Conservation (phyloP, 2,329 filamentous ascomycete genomes). For the Fusarium pseudonygamai region DNA sequence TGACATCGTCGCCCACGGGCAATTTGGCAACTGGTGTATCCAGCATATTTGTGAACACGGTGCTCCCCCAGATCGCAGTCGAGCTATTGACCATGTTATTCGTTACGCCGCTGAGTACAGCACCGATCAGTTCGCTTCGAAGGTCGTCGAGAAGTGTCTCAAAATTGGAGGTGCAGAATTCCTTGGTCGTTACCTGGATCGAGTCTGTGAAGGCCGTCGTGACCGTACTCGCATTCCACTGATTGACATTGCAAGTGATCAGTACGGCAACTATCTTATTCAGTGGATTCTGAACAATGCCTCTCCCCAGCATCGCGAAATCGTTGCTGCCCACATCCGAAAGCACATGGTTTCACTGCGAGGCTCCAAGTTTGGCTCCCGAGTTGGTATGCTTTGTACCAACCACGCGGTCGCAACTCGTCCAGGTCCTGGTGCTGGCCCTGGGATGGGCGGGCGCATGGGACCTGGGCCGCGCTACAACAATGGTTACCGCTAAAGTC, state of each 20-base stretch:
- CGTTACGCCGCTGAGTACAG: slow-evolving; percentile 95
- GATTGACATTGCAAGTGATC: slow-evolving; percentile 97
- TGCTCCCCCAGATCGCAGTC: slow-evolving; percentile 86
- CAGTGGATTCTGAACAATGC: slow-evolving; percentile 96
- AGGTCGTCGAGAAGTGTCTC: slow-evolving; percentile 98
- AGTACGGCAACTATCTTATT: slow-evolving; percentile 98
- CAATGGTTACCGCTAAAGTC: slow-evolving; percentile 63
- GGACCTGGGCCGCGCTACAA: slow-evolving; percentile 68
- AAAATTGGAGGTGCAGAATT: slow-evolving; percentile 96
- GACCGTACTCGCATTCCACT: slow-evolving; percentile 95
- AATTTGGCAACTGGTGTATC: slow-evolving; percentile 99
- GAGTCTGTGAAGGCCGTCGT: slow-evolving; percentile 88
- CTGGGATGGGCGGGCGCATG: slow-evolving; percentile 67
- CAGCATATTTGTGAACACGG: slow-evolving; percentile 99
- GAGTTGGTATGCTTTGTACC: slow-evolving; percentile 98
- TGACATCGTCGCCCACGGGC: slow-evolving; percentile 94
- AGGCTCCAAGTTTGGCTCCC: slow-evolving; percentile 97
- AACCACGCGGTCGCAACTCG: slow-evolving; percentile 91
- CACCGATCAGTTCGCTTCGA: slow-evolving; percentile 98
- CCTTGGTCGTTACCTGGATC: slow-evolving; percentile 88
- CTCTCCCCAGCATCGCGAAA: slow-evolving; percentile 85
- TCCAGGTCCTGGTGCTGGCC: slow-evolving; percentile 82
- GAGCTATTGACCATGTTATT: slow-evolving; percentile 95
- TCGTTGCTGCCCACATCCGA: slow-evolving; percentile 92
- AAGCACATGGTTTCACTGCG: slow-evolving; percentile 99